These are phyloP conservation scores for Saksenaea vasiformis DNA, from an alignment of 371 early-diverging fungal species.

Conservation along the genomic window DNA sequence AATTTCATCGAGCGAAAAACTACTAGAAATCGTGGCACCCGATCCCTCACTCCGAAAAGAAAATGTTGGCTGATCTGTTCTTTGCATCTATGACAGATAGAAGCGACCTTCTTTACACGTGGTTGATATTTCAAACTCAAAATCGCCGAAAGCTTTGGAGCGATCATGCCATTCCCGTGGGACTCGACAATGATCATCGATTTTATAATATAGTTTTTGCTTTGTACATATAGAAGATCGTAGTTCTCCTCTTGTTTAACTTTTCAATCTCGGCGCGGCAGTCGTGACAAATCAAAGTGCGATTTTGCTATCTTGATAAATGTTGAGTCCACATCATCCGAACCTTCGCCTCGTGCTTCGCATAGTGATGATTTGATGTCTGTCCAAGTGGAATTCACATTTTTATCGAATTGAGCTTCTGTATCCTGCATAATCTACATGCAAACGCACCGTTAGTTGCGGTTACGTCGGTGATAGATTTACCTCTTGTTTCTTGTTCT, in stretches of 20 bases:
- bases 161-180: too few relatives aligned
- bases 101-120: too few relatives aligned
- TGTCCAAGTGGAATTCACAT: slow-evolving; percentile 23
- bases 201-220: not conserved
- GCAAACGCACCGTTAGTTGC: not conserved
- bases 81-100: too few relatives aligned
- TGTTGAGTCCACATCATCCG: slow-evolving; percentile 8
- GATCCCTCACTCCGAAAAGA: too few relatives aligned
- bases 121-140: too few relatives aligned
- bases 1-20: too few relatives aligned
- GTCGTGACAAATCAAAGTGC: slow-evolving; percentile 23
- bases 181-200: too few relatives aligned
- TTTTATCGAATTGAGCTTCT: slow-evolving; percentile 19
- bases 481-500: slow-evolving; percentile 43
- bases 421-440: slow-evolving; percentile 27
- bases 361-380: slow-evolving; percentile 6
- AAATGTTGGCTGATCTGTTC: too few relatives aligned
- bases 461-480: not conserved
- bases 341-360: slow-evolving; percentile 4
- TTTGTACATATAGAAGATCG: not conserved
- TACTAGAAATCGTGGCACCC: too few relatives aligned
- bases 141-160: too few relatives aligned
- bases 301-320: slow-evolving; percentile 23
- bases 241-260: not conserved
- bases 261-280: slow-evolving; percentile 6